Evolutionary conservation across 2,329 filamentous ascomycete species (phyloP).

Genomic region (Diaporthe eres): DNA sequence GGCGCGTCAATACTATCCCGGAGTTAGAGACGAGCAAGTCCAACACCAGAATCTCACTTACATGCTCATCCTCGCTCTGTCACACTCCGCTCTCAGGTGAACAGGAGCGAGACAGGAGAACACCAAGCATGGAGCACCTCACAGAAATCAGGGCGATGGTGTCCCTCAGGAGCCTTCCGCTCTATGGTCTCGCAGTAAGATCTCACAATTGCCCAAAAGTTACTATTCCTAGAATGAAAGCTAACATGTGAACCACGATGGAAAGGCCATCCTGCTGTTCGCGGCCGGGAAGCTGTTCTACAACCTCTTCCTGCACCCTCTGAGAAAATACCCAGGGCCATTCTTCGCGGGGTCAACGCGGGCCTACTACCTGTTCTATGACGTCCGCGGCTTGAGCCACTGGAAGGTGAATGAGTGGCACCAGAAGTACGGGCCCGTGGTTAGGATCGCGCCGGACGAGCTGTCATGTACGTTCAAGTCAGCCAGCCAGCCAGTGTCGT

Average conservation of each 20-base stretch:
- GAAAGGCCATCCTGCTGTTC: slow-evolving; percentile 6
- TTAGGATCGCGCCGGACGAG: slow-evolving; percentile 37
- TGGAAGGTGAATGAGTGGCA: slow-evolving; percentile 38
- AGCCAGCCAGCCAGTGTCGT: neutral
- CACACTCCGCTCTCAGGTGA: neutral
- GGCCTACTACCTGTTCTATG: slow-evolving; percentile 30
- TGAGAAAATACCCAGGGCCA: slow-evolving; percentile 44
- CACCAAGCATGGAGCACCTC: neutral
- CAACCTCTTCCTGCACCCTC: slow-evolving; percentile 44
- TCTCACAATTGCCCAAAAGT: neutral
- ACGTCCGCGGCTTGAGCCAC: slow-evolving; percentile 34
- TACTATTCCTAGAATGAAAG: neutral
- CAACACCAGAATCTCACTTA: neutral
- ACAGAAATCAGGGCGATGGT: neutral
- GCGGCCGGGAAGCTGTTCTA: slow-evolving; percentile 34
- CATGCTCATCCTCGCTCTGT: neutral
- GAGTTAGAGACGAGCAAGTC: neutral
- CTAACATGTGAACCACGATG: neutral
- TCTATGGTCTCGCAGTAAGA: slow-evolving; percentile 2
- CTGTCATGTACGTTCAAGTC: slow-evolving; percentile 18
- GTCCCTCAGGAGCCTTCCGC: slow-evolving; percentile 11
- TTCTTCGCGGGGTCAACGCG: slow-evolving; percentile 42
- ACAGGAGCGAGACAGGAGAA: neutral
- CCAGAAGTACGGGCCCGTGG: slow-evolving; percentile 33
- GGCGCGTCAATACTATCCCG: neutral